Evolutionary conservation across 352 stramenopile genomes (phyloP).

Genomic region (Globisporangium mamillatum): DNA sequence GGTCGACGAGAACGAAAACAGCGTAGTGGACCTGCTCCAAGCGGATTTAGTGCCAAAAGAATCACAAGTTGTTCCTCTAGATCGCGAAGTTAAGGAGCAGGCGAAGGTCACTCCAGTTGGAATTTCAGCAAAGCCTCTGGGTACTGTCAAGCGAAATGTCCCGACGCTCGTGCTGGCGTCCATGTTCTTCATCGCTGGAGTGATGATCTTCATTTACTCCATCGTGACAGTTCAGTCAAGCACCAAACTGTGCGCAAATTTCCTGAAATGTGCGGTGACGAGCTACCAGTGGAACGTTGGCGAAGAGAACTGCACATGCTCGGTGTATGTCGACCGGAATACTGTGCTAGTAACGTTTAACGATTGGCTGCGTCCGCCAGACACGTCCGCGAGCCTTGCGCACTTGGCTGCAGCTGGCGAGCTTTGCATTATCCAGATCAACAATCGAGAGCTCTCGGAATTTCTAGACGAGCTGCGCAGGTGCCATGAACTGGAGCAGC

Average conservation of each 20-base stretch:
- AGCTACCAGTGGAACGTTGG: slow-evolving; percentile 27
- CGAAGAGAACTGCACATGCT: slow-evolving; percentile 18
- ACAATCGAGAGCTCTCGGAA: slow-evolving; percentile 20
- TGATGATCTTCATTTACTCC: slow-evolving; percentile 18
- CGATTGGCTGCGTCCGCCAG: slow-evolving; percentile 18
- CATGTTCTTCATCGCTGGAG: slow-evolving; percentile 10
- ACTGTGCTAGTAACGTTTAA: slow-evolving; percentile 4
- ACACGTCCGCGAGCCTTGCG: slow-evolving; percentile 14
- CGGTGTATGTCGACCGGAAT: slow-evolving; percentile 25
- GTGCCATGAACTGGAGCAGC: slow-evolving; percentile 19
- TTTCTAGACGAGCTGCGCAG: slow-evolving; percentile 16
- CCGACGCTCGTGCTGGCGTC: neutral
- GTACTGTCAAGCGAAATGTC: neutral
- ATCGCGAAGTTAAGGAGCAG: no score
- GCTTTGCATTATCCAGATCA: slow-evolving; percentile 24
- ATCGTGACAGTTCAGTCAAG: slow-evolving; percentile 13
- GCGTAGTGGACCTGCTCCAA: neutral
- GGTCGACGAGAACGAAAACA: no score
- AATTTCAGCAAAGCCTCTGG: neutral
- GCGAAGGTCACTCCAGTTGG: neutral
- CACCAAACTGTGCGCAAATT: slow-evolving; percentile 2
- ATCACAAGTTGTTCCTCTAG: no score
- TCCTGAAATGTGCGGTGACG: slow-evolving; percentile 15
- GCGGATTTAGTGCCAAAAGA: neutral
- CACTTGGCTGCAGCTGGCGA: slow-evolving; percentile 13